Percentiles rank a stretch among this genome's conserved stretches.
phyloP scores from a whole-genome alignment of 768 basidiomycete genomes.

The Lyophyllum decastes region DNA sequence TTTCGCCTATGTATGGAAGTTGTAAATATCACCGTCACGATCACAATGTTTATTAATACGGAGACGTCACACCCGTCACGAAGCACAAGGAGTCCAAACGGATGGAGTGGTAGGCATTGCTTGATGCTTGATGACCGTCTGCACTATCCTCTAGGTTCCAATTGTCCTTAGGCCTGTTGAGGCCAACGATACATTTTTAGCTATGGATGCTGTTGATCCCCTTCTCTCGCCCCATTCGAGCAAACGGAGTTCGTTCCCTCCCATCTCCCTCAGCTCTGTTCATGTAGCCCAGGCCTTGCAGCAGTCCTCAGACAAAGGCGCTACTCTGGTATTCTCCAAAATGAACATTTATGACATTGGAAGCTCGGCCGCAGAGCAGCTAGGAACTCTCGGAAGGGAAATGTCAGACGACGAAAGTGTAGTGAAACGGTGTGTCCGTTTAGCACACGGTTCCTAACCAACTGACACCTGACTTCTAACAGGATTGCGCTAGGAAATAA shows the following conservation, averaged over 20 bases:
- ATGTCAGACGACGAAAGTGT: constrained; percentile 49
- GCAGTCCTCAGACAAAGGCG: constrained; percentile 73
- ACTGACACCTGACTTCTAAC: not conserved
- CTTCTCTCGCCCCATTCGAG: constrained; percentile 23
- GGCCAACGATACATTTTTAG: not conserved
- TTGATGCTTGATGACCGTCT: not conserved
- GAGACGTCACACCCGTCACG: not conserved
- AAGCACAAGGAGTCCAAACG: not conserved
- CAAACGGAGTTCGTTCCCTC: constrained; percentile 9
- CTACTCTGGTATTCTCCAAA: constrained; percentile 84
- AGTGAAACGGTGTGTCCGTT: constrained; percentile 57
- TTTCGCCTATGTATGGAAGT: not conserved
- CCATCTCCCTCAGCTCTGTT: constrained; percentile 48
- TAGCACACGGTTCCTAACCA: not conserved
- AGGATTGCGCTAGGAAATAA: constrained; percentile 91
- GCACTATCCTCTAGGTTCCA: not conserved
- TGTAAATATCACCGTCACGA: too few relatives aligned
- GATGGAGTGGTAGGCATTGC: not conserved
- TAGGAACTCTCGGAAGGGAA: constrained; percentile 61
- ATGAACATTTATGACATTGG: constrained; percentile 77
- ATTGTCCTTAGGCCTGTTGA: not conserved
- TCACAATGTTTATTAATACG: too few relatives aligned
- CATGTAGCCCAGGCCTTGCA: constrained; percentile 67
- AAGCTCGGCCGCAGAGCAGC: constrained; percentile 71
- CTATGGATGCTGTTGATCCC: constrained; percentile 24